phyloP scores from a whole-genome alignment of 768 basidiomycete genomes.

The Leccinum sublutescens region DNA sequence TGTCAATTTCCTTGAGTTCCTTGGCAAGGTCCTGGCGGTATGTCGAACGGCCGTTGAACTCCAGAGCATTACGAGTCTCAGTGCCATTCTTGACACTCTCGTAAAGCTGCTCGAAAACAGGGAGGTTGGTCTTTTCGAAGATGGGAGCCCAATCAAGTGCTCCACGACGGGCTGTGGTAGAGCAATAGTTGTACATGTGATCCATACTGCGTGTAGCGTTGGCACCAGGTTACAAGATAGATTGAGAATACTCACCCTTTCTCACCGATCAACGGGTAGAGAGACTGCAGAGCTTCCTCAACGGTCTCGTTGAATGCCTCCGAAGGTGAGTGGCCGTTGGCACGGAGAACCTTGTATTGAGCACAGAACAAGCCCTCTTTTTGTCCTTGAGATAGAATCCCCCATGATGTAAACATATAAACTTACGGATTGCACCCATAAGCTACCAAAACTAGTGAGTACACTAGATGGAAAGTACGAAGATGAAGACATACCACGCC shows the following conservation, averaged over 20 bases:
- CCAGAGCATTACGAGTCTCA: slow-evolving; percentile 95
- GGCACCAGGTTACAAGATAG: neutral
- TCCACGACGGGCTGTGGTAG: slow-evolving; percentile 97
- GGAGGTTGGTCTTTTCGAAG: slow-evolving; percentile 92
- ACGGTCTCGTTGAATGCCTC: slow-evolving; percentile 99
- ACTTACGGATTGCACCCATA: slow-evolving; percentile 94
- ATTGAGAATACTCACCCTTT: slow-evolving; percentile 62
- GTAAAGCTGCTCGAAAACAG: slow-evolving; percentile 94
- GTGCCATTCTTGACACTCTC: slow-evolving; percentile 92
- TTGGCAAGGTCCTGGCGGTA: slow-evolving; percentile 91
- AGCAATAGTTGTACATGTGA: slow-evolving; percentile 99
- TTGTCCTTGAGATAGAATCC: slow-evolving; percentile 6
- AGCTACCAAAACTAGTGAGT: slow-evolving; percentile 47
- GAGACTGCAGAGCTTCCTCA: slow-evolving; percentile 98
- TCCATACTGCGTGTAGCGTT: slow-evolving; percentile 67
- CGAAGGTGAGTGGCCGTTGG: slow-evolving; percentile 94
- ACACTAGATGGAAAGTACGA: neutral
- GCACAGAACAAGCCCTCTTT: slow-evolving; percentile 97
- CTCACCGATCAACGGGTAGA: slow-evolving; percentile 94
- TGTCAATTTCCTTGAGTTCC: slow-evolving; percentile 92
- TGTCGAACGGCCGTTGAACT: slow-evolving; percentile 90
- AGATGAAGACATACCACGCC: slow-evolving; percentile 75
- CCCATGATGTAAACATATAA: neutral
- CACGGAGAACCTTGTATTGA: slow-evolving; percentile 96
- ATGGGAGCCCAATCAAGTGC: slow-evolving; percentile 99